Evolutionary conservation across 148 eudicot species (phyloP), one percentile per base, ranked within the genome.

Genomic region (Polygonum maritimum): DNA sequence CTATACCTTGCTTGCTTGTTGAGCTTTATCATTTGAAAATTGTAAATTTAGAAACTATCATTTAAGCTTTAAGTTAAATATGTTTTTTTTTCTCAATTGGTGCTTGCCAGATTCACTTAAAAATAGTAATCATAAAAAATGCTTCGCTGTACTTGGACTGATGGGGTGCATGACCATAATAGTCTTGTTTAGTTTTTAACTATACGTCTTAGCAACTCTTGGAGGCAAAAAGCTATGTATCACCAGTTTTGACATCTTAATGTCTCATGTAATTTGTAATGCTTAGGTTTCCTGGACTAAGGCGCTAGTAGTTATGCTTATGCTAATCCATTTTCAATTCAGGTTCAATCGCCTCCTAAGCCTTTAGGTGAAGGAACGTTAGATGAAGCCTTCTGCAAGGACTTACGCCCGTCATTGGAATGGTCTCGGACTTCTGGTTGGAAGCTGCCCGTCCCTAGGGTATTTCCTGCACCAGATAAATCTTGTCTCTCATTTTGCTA

Each of bases 391-490:
- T 71, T 39, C 57, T 78, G 85, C 82, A 81, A 86, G 77, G 93
- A 90, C 79, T 78, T 94, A 57, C 97, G 98, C 73, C 98, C 96
- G 77, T 89, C 92, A 44, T 79, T 94, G 76, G 85, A 85, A 54
- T 94, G 98, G 98, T 84, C 92, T 77, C 86, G 78, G 9, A 83
- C 88, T 77, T 2, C n/a, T 80, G 94, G 97, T 81, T 92, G 97
- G 98, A 79, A 71, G 31, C 67, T 89, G 76, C 94, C 89, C 74
- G 65, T 74, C 76, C 71, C 86, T 65, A 18, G 40, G 87, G 95
- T 89, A 76, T 48, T 48, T 76, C 73, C 71, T 63, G 47, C 73
- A 54, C 48, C 15, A 18, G 65, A 52, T 71, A 51, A 9, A 39
- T 21, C 55, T 44, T 77, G 12, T 77, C 5, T 44, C 33, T 49